A percentile compares a stretch with the other conserved stretches of the same genome.
Conservation (phyloP, 805 yeast genomes). For the Saccharomycopsis sp. region DNA sequence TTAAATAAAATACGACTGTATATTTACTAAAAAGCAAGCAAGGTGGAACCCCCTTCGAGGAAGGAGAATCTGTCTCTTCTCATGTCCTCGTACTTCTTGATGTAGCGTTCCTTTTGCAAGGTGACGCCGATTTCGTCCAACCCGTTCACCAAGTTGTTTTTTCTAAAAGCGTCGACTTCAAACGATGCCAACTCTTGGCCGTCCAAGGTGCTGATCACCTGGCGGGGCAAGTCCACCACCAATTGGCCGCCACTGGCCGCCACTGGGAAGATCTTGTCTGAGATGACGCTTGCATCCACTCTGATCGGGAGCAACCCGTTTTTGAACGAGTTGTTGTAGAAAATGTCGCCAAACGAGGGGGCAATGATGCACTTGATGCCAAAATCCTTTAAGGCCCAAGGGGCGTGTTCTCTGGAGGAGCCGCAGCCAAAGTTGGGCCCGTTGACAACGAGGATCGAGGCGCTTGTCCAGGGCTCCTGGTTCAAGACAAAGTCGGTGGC, state of each 20-base stretch:
- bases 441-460: conserved; percentile 79
- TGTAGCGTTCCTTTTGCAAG: conserved; percentile 75
- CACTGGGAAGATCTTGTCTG: conserved; percentile 64
- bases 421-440: conserved; percentile 99
- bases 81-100: conserved; percentile 59
- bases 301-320: conserved; percentile 92
- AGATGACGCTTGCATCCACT: conserved; percentile 69
- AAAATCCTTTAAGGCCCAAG: conserved; percentile 97
- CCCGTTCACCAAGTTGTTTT: conserved; percentile 90
- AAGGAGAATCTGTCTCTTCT: conserved; percentile 81
- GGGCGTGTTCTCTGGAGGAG: conserved; percentile 98
- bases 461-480: conserved; percentile 68
- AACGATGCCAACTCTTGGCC: conserved; percentile 74
- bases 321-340: conserved; percentile 94
- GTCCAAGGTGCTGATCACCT: conserved; percentile 57
- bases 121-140: conserved; percentile 96
- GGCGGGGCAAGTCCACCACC: conserved; percentile 79
- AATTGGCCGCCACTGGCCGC: conserved; percentile 66
- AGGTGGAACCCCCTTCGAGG: conserved; percentile 79
- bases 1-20: too few species aligned
- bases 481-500: conserved; percentile 89
- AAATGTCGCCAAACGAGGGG: conserved; percentile 97
- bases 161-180: conserved; percentile 85
- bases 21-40: conserved; percentile 33
- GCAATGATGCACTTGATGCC: conserved; percentile 95